Percentiles rank a stretch among this genome's conserved stretches.
phyloP scores from a whole-genome alignment of 176 grass and related monocot species.

The Leersia perrieri region DNA sequence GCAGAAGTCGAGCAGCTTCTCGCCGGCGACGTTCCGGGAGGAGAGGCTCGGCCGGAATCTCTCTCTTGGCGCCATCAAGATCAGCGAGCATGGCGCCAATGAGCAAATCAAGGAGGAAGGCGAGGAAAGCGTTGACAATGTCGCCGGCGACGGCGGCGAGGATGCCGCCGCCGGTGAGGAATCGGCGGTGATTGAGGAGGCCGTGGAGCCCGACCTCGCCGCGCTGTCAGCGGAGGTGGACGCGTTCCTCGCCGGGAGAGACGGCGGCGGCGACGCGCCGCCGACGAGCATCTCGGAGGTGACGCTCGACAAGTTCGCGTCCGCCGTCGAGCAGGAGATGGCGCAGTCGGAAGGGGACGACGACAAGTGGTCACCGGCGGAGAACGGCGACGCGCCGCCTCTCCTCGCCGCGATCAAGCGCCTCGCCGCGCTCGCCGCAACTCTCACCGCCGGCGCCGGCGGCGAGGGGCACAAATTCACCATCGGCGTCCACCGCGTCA shows the following conservation, averaged over 20 bases:
- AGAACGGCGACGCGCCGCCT: slow-evolving; percentile 27
- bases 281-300: slow-evolving; percentile 53
- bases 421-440: slow-evolving; percentile 33
- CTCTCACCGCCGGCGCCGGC: not conserved
- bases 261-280: not conserved
- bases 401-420: slow-evolving; percentile 53
- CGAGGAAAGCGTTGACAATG: not conserved
- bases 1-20: slow-evolving; percentile 91
- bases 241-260: slow-evolving; percentile 43
- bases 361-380: slow-evolving; percentile 45
- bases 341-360: slow-evolving; percentile 49
- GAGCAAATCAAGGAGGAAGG: slow-evolving; percentile 22
- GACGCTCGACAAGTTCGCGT: slow-evolving; percentile 55
- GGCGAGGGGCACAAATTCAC: slow-evolving; percentile 24
- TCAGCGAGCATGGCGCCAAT: slow-evolving; percentile 24
- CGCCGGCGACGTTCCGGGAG: slow-evolving; percentile 47
- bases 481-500: slow-evolving; percentile 53
- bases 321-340: slow-evolving; percentile 62
- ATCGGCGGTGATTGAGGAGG: not conserved
- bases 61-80: slow-evolving; percentile 75
- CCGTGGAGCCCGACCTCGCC: slow-evolving; percentile 44
- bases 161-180: not conserved
- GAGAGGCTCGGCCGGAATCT: slow-evolving; percentile 89
- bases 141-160: not conserved
- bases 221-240: slow-evolving; percentile 65